Conservation (phyloP, 768 basidiomycete genomes). For the Lactarius sp. region DNA sequence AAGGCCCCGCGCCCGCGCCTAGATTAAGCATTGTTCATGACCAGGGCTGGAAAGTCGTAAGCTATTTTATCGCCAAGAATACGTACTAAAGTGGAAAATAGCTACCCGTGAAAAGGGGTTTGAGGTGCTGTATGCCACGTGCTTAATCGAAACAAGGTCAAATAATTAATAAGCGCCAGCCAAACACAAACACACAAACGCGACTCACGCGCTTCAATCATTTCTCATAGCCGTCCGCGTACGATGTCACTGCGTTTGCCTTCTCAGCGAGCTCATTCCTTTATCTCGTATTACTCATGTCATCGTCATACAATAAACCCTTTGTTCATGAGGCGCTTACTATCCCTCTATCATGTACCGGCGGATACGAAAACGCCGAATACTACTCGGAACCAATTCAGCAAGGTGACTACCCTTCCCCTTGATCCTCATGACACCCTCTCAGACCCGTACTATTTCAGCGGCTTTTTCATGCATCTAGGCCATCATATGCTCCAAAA, state of each 20-base stretch:
- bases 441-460: constrained; percentile 31
- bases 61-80: not conserved
- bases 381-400: constrained; percentile 13
- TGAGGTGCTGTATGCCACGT: not conserved
- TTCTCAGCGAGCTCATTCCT: constrained; percentile 27
- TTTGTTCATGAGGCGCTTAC: constrained; percentile 7
- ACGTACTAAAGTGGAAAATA: not conserved
- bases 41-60: not conserved
- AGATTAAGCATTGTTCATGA: not conserved
- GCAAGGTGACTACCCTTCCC: constrained; percentile 15
- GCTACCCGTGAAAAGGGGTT: not conserved
- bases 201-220: not conserved
- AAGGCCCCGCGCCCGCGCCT: not conserved
- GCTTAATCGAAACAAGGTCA: not conserved
- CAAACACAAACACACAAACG: constrained; percentile 9
- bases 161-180: not conserved
- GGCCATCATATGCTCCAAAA: constrained; percentile 50
- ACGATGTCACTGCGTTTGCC: constrained; percentile 48
- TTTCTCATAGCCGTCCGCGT: constrained; percentile 8
- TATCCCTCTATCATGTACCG: constrained; percentile 5
- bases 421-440: constrained; percentile 6
- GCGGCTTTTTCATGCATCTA: constrained; percentile 75
- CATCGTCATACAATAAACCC: constrained; percentile 33
- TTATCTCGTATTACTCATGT: constrained; percentile 50
- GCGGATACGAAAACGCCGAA: constrained; percentile 5